A percentile compares a stretch with the other conserved stretches of the same genome.
Evolutionary conservation across 139 green algal species (phyloP).

Genomic region (Micractinium conductrix): DNA sequence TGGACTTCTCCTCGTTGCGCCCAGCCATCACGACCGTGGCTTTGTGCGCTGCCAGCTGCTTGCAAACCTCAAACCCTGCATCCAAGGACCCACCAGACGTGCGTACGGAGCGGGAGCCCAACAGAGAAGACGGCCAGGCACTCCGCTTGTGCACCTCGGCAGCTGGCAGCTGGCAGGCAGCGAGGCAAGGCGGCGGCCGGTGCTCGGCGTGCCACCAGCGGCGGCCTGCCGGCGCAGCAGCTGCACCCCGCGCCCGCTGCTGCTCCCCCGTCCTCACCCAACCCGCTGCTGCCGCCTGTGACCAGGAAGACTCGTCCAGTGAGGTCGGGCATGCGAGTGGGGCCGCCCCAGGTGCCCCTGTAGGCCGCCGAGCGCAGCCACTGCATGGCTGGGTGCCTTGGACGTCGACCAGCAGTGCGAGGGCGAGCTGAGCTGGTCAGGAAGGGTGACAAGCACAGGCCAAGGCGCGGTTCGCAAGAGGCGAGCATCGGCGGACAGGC

Average conservation of each 20-base stretch:
- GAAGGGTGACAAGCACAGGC: no score
- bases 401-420: no score
- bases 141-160: background rate
- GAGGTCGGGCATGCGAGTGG: background rate
- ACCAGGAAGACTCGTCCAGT: background rate
- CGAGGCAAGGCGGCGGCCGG: background rate
- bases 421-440: no score
- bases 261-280: background rate
- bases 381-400: no score
- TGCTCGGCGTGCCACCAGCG: background rate
- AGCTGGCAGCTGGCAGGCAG: background rate
- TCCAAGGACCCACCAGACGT: no score
- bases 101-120: no score
- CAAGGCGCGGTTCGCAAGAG: no score
- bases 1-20: background rate
- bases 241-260: background rate
- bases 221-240: background rate
- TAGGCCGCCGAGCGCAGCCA: background rate
- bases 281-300: constrained; percentile 15
- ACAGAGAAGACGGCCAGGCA: no score
- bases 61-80: constrained; percentile 13
- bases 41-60: background rate
- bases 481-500: no score
- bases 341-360: constrained; percentile 5
- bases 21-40: constrained; percentile 10